phyloP scores from a whole-genome alignment of 441 rosid genomes.

The Mallotus japonicus region DNA sequence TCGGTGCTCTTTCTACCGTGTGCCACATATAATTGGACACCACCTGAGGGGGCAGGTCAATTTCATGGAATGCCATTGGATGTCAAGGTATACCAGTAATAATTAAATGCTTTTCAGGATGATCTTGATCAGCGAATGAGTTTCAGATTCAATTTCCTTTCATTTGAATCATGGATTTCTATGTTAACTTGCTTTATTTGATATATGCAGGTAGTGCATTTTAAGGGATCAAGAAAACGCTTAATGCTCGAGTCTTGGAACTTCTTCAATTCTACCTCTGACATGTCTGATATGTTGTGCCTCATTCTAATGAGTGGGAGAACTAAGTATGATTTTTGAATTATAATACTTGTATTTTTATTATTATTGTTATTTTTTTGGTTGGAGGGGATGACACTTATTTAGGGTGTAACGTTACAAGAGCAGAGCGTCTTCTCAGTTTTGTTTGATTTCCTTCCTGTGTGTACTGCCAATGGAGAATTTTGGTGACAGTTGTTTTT shows the following conservation, averaged over 20 bases:
- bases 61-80: constrained; percentile 98
- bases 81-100: constrained; percentile 43
- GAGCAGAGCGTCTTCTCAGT: neutral
- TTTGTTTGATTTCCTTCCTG: neutral
- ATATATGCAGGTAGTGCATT: constrained; percentile 53
- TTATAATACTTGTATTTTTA: constrained; percentile 2
- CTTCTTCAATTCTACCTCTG: constrained; percentile 45
- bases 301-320: constrained; percentile 84
- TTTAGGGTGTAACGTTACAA: no score
- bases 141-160: no score
- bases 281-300: constrained; percentile 76
- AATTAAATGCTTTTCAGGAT: no score
- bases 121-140: no score
- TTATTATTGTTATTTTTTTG: neutral
- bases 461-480: no score
- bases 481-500: no score
- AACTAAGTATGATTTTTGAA: constrained; percentile 86
- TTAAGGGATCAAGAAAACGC: constrained; percentile 96
- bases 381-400: neutral
- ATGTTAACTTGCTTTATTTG: no score
- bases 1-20: constrained; percentile 81
- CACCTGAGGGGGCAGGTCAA: constrained; percentile 98
- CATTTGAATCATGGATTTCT: no score
- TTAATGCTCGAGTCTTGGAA: constrained; percentile 97
- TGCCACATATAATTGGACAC: constrained; percentile 87